These are phyloP conservation scores for Magnaporthales sp. DNA, from an alignment of 2,329 filamentous ascomycete species.

Conservation along the genomic window DNA sequence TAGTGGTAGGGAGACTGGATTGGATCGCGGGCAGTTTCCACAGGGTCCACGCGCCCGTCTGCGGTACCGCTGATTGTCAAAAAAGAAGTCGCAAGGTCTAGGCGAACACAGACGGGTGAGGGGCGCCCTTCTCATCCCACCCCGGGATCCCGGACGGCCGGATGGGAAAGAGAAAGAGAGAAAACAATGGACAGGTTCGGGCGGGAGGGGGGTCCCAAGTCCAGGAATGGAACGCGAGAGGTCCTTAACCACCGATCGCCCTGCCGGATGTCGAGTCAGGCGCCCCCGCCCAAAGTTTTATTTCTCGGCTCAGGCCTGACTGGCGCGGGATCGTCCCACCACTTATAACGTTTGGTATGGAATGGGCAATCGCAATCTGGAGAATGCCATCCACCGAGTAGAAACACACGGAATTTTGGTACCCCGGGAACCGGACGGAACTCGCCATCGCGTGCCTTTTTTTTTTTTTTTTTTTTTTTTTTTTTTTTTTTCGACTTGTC, in stretches of 20 bases:
- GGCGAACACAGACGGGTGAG: background rate
- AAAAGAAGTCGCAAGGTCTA: background rate
- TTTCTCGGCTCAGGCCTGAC: background rate
- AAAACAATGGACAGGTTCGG: too few relatives aligned
- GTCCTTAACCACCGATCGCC: background rate
- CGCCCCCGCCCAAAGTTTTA: background rate
- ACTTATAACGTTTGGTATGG: background rate
- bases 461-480: background rate
- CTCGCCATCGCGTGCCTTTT: background rate
- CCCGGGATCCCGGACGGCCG: background rate
- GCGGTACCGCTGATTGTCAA: background rate
- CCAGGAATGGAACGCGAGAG: background rate
- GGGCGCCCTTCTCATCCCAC: too few relatives aligned
- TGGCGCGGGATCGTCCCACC: background rate
- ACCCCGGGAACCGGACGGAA: background rate
- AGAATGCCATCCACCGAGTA: background rate
- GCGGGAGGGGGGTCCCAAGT: too few relatives aligned
- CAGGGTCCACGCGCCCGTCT: background rate
- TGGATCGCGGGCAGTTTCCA: background rate
- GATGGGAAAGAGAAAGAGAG: background rate
- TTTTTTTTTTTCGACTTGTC: background rate
- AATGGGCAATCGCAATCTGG: constrained; percentile 2
- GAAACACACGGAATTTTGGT: background rate
- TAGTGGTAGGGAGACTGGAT: background rate
- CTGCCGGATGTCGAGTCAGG: background rate